Conservation (phyloP, 106 monocot species). For the Vanilla planifolia region DNA sequence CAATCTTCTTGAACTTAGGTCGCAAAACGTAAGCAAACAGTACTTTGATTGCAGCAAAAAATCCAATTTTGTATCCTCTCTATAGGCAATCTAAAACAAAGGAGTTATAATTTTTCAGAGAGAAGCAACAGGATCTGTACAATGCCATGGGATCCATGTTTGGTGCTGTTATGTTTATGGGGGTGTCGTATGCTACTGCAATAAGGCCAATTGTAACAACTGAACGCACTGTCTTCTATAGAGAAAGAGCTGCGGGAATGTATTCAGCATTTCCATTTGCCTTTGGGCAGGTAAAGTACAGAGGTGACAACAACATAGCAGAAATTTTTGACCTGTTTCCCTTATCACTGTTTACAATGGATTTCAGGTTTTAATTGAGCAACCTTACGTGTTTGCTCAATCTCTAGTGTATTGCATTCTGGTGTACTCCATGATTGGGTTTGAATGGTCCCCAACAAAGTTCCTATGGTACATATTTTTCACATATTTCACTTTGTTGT, state of each 20-base stretch:
- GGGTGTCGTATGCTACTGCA: conserved; percentile 36
- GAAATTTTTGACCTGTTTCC: background rate
- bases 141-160: conserved; percentile 51
- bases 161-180: conserved; percentile 59
- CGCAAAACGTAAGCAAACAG: conserved; percentile 9
- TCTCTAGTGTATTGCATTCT: conserved; percentile 26
- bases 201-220: conserved; percentile 53
- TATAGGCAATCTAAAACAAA: background rate
- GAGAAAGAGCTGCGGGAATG: conserved; percentile 62
- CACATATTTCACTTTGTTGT: conserved; percentile 40
- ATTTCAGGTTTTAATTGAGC: conserved; percentile 42
- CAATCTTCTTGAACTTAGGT: conserved; percentile 26
- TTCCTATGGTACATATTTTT: conserved; percentile 56
- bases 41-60: background rate
- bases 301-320: background rate
- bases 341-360: background rate
- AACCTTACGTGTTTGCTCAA: conserved; percentile 45
- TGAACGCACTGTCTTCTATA: conserved; percentile 64
- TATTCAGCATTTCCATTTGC: conserved; percentile 79
- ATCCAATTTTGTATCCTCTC: background rate
- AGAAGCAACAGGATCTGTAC: conserved; percentile 25
- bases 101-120: background rate
- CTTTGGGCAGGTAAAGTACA: conserved; percentile 41
- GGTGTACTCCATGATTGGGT: conserved; percentile 50
- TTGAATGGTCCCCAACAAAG: conserved; percentile 38